Evolutionary conservation across 495 filamentous ascomycete species (phyloP).

Genomic region (Penicillium chermesinum): DNA sequence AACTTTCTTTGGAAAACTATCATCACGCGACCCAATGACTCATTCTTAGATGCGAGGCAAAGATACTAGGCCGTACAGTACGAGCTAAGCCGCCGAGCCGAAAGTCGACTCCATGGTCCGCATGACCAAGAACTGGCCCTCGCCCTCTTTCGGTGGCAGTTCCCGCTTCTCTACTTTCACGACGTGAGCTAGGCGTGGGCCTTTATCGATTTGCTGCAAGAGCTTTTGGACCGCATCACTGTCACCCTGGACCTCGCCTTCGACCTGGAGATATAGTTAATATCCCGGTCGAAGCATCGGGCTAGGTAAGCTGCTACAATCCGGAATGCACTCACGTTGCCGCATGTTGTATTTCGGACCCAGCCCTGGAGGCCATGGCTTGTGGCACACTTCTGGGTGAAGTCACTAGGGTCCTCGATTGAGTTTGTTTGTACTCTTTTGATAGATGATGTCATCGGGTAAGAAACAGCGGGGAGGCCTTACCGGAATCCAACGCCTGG

Average conservation of each 20-base stretch:
- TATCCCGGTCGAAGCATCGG: not conserved
- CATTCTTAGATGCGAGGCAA: not conserved
- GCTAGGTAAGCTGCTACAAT: not conserved
- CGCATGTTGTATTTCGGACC: constrained; percentile 70
- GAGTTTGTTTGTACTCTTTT: not conserved
- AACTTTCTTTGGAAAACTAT: no score
- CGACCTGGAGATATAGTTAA: constrained; percentile 51
- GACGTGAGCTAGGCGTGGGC: constrained; percentile 63
- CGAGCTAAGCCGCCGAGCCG: constrained; percentile 1
- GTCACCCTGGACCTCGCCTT: constrained; percentile 81
- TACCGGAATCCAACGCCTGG: constrained; percentile 72
- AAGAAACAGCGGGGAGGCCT: not conserved
- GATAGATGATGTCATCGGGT: constrained; percentile 18
- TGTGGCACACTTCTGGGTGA: constrained; percentile 62
- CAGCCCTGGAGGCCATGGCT: constrained; percentile 67
- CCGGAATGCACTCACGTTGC: constrained; percentile 46
- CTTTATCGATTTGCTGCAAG: constrained; percentile 69
- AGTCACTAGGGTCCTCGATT: no score
- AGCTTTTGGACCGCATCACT: constrained; percentile 59
- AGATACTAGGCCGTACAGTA: not conserved
- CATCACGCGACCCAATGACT: no score
- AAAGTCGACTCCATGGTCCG: constrained; percentile 32
- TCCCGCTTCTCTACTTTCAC: constrained; percentile 65
- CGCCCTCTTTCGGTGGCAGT: constrained; percentile 55
- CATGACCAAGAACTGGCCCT: constrained; percentile 55